Evolutionary conservation across 140 eudicot genomes (phyloP).

Genomic region (Erigeron philadelphicus): DNA sequence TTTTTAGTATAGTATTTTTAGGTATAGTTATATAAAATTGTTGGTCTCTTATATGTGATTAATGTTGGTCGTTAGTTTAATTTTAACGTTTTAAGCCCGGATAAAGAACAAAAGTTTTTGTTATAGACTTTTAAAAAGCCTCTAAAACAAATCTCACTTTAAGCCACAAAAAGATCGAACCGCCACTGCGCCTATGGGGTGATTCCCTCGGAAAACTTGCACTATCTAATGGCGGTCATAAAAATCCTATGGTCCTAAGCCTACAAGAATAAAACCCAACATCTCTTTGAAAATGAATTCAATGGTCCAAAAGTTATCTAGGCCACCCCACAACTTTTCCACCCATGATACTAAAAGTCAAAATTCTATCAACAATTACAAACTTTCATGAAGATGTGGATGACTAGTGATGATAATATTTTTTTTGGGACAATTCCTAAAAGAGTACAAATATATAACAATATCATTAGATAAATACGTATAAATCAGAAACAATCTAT

Average conservation of each 20-base stretch:
- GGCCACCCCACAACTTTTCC: constrained; percentile 23
- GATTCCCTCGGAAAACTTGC: constrained; percentile 24
- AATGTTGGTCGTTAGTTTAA: no score
- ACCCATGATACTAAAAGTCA: constrained; percentile 31
- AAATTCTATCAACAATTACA: constrained; percentile 32
- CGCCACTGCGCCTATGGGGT: constrained; percentile 10
- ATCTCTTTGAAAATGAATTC: constrained; percentile 21
- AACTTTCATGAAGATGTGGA: constrained; percentile 32
- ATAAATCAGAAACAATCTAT: not conserved
- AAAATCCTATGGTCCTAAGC: constrained; percentile 30
- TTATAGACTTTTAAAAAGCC: no score
- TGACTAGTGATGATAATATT: not conserved
- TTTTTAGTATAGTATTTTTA: no score
- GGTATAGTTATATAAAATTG: no score
- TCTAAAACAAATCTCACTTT: no score
- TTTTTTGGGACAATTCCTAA: constrained; percentile 16
- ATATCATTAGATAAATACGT: not conserved
- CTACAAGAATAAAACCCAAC: constrained; percentile 22
- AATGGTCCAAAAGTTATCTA: constrained; percentile 13
- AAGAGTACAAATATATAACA: not conserved
- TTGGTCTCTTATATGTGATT: no score
- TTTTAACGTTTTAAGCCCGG: no score
- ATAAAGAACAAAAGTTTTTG: no score
- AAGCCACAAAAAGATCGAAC: no score
- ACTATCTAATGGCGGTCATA: constrained; percentile 4